Conservation (phyloP, 176 grass and related monocot genomes). For the Cenchrus purpureus region DNA sequence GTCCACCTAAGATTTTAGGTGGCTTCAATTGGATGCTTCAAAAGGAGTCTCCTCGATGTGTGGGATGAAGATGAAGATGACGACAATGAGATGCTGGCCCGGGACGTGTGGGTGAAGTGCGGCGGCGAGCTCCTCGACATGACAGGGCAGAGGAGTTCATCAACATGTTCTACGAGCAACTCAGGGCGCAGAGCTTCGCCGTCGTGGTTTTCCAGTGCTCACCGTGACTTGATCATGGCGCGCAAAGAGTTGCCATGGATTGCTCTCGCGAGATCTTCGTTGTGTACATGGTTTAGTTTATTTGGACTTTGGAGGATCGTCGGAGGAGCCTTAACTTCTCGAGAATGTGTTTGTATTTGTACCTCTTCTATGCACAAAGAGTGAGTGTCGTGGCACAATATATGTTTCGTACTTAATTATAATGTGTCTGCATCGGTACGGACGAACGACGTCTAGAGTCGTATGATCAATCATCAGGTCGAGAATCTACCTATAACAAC, state of each 20-base stretch:
- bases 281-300: neutral
- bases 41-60: no score
- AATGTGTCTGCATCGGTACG: neutral
- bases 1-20: no score
- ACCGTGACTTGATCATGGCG: slow-evolving; percentile 28
- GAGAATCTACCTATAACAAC: neutral
- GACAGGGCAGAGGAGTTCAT: slow-evolving; percentile 92
- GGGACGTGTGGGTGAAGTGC: slow-evolving; percentile 14
- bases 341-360: neutral
- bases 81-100: neutral
- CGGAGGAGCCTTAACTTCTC: neutral
- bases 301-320: no score
- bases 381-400: neutral
- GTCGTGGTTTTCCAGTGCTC: slow-evolving; percentile 34
- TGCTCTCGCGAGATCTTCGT: neutral
- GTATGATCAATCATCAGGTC: neutral
- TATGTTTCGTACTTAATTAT: neutral
- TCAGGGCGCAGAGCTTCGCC: slow-evolving; percentile 66
- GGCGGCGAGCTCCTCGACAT: slow-evolving; percentile 50
- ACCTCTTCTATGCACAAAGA: neutral
- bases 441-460: neutral
- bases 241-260: neutral
- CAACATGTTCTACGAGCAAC: slow-evolving; percentile 83
- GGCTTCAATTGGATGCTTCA: no score
- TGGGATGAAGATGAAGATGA: neutral